phyloP scores from a whole-genome alignment of 2,329 filamentous ascomycete genomes.

The Aspergillus ochraceoroseus region DNA sequence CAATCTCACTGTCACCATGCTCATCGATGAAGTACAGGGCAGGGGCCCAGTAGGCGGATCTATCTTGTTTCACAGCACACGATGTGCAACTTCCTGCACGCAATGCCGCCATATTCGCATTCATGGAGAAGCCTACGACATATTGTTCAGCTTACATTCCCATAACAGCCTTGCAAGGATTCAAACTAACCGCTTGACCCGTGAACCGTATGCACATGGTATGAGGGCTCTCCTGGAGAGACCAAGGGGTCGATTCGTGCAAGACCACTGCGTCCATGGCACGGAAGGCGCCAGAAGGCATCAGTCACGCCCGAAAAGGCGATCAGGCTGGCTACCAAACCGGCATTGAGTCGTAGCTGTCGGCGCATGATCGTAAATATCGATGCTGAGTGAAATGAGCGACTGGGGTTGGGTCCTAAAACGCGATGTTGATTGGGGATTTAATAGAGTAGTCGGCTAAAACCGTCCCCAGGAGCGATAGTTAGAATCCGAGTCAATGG shows the following conservation, averaged over 20 bases:
- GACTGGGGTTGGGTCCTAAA: slow-evolving; percentile 16
- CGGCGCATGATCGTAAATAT: slow-evolving; percentile 16
- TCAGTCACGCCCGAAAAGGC: slow-evolving; percentile 39
- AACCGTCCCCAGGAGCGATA: slow-evolving; percentile 15
- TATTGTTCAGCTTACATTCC: slow-evolving; percentile 10
- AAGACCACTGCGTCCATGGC: slow-evolving; percentile 63
- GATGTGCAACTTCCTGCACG: slow-evolving; percentile 66
- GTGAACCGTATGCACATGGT: slow-evolving; percentile 70
- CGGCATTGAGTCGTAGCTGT: slow-evolving; percentile 17
- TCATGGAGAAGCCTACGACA: slow-evolving; percentile 59
- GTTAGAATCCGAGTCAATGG: too few species aligned
- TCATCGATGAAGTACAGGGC: slow-evolving; percentile 69
- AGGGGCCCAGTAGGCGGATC: slow-evolving; percentile 85
- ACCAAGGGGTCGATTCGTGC: slow-evolving; percentile 75
- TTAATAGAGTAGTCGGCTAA: slow-evolving; percentile 16
- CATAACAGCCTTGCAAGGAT: background rate
- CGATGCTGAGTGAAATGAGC: slow-evolving; percentile 12
- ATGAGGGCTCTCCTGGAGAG: slow-evolving; percentile 53
- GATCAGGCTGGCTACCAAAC: slow-evolving; percentile 26
- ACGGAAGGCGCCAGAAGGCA: slow-evolving; percentile 90
- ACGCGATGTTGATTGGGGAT: slow-evolving; percentile 13
- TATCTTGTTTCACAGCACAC: slow-evolving; percentile 72
- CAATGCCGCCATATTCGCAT: slow-evolving; percentile 56
- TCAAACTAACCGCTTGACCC: slow-evolving; percentile 65
- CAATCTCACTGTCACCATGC: slow-evolving; percentile 63